Percentiles rank a stretch among this genome's conserved stretches.
Evolutionary conservation across 225 moss, liverwort and hornwort genomes (phyloP).

Genomic region (Antitrichia curtipendula): DNA sequence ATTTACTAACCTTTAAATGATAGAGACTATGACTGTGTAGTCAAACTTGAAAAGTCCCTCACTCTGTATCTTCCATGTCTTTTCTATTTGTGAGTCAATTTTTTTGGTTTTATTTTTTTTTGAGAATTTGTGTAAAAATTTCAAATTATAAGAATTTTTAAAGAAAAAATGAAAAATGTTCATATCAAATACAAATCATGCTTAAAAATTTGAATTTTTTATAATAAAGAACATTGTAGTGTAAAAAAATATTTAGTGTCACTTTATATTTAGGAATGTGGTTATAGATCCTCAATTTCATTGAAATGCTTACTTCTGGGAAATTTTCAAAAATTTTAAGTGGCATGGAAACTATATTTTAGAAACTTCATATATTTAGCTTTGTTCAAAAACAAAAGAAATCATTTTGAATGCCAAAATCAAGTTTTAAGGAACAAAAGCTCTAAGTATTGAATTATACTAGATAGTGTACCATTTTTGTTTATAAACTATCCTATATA

Average conservation of each 20-base stretch:
- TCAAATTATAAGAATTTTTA: not conserved
- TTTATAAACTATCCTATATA: not conserved
- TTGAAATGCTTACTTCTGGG: not conserved
- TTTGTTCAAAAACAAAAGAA: not conserved
- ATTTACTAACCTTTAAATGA: not conserved
- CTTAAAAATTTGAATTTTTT: fast-evolving
- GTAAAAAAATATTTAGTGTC: fast-evolving
- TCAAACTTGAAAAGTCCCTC: not conserved
- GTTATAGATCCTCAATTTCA: not conserved
- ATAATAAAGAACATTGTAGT: not conserved
- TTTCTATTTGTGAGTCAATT: not conserved
- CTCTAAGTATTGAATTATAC: not conserved
- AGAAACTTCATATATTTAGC: fast-evolving
- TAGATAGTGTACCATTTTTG: not conserved
- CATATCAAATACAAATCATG: not conserved
- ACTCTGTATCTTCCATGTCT: fast-evolving
- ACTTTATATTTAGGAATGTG: not conserved
- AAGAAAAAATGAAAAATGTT: not conserved
- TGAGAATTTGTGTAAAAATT: not conserved
- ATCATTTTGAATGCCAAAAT: not conserved
- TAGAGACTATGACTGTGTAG: too few species aligned
- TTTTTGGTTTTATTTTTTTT: too few species aligned
- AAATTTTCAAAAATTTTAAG: too few species aligned
- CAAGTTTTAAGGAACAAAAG: not conserved
- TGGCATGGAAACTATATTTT: too few species aligned